Evolutionary conservation across 2,329 filamentous ascomycete species (phyloP).

Genomic region (Fusarium buharicum): DNA sequence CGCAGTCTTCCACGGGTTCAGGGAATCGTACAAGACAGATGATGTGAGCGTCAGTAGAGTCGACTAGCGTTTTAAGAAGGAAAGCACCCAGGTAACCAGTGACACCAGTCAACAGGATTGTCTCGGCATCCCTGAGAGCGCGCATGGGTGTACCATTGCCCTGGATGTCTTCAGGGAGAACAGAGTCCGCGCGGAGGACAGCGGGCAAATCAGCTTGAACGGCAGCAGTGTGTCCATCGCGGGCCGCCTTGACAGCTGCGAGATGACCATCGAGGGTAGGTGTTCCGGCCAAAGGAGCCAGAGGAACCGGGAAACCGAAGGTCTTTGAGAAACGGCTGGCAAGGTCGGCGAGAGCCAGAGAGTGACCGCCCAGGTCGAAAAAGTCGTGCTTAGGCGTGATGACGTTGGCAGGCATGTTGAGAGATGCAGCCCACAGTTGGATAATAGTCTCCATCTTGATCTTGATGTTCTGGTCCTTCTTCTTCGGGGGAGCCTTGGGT

Average conservation of each 20-base stretch:
- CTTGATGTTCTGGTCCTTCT: constrained; percentile 66
- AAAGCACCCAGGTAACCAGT: constrained; percentile 83
- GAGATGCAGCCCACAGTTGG: constrained; percentile 75
- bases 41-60: constrained; percentile 74
- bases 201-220: constrained; percentile 80
- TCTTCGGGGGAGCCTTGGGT: constrained; percentile 55
- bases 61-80: constrained; percentile 73
- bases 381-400: constrained; percentile 80
- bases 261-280: constrained; percentile 79
- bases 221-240: constrained; percentile 77
- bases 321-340: constrained; percentile 74
- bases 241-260: constrained; percentile 73
- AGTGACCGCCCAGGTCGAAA: constrained; percentile 84
- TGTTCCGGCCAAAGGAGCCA: constrained; percentile 75
- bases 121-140: constrained; percentile 72
- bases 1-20: constrained; percentile 72
- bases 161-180: constrained; percentile 75
- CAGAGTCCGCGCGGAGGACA: constrained; percentile 72
- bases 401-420: constrained; percentile 70
- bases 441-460: constrained; percentile 75
- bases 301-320: constrained; percentile 78
- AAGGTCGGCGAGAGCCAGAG: constrained; percentile 79
- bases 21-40: constrained; percentile 79
- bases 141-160: constrained; percentile 64
- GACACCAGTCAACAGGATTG: constrained; percentile 77